Evolutionary conservation across 495 filamentous ascomycete genomes (phyloP).

Genomic region (Cudoniella acicularis): DNA sequence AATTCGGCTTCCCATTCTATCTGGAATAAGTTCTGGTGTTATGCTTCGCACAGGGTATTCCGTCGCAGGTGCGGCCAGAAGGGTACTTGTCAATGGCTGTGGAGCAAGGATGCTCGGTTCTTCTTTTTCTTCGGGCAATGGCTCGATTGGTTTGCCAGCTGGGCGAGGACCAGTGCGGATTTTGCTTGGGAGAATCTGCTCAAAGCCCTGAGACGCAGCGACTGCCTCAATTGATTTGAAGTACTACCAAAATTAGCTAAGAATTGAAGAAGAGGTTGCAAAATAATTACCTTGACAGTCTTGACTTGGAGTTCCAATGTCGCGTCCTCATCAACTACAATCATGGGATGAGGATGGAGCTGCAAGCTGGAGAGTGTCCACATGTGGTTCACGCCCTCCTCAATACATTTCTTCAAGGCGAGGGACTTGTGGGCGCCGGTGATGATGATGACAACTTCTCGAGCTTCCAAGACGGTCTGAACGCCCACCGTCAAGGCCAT

Average conservation of each 20-base stretch:
- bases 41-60: constrained; percentile 46
- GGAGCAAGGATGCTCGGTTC: constrained; percentile 42
- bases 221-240: constrained; percentile 66
- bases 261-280: not conserved
- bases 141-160: constrained; percentile 6
- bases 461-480: constrained; percentile 77
- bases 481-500: constrained; percentile 86
- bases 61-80: constrained; percentile 42
- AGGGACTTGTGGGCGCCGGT: constrained; percentile 77
- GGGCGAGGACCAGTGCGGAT: constrained; percentile 32
- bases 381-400: constrained; percentile 84
- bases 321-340: constrained; percentile 83
- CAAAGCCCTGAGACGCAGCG: constrained; percentile 51
- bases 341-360: constrained; percentile 72
- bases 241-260: constrained; percentile 39
- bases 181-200: constrained; percentile 53
- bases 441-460: constrained; percentile 79
- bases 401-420: constrained; percentile 77
- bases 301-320: constrained; percentile 81
- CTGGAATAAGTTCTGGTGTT: constrained; percentile 57
- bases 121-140: constrained; percentile 27
- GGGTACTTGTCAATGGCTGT: constrained; percentile 33
- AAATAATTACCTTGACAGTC: constrained; percentile 63
- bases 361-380: constrained; percentile 82
- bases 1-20: constrained; percentile 54